phyloP scores from a whole-genome alignment of 345 rosid species.

The Hevea brasiliensis region DNA sequence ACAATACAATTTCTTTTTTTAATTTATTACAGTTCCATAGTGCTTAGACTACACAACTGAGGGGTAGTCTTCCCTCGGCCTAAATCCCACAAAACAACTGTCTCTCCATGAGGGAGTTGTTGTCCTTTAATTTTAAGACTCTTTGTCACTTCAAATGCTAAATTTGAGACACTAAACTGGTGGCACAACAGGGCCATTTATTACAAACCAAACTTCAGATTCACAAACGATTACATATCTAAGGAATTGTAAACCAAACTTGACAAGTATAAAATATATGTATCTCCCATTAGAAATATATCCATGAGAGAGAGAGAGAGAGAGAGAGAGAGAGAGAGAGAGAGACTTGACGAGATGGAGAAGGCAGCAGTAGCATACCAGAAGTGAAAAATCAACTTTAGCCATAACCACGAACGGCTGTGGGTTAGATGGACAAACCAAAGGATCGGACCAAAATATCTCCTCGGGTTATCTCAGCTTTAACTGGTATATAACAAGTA shows the following conservation, averaged over 20 bases:
- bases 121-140: too few species aligned
- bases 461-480: neutral
- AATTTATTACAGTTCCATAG: too few species aligned
- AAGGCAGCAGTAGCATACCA: neutral
- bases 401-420: neutral
- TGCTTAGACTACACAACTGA: too few species aligned
- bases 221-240: neutral
- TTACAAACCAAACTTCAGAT: conserved; percentile 16
- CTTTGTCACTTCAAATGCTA: too few species aligned
- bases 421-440: neutral
- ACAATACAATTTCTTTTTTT: too few species aligned
- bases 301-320: neutral
- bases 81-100: too few species aligned
- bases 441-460: conserved; percentile 16
- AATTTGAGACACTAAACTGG: too few species aligned
- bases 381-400: neutral
- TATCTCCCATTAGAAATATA: neutral
- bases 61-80: too few species aligned
- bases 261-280: neutral
- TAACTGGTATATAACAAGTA: neutral
- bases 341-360: neutral
- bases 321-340: neutral
- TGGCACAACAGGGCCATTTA: neutral
- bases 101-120: too few species aligned
- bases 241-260: conserved; percentile 1